Conservation (phyloP, 2,329 filamentous ascomycete genomes). For the Aspergillus quadrilineatus region DNA sequence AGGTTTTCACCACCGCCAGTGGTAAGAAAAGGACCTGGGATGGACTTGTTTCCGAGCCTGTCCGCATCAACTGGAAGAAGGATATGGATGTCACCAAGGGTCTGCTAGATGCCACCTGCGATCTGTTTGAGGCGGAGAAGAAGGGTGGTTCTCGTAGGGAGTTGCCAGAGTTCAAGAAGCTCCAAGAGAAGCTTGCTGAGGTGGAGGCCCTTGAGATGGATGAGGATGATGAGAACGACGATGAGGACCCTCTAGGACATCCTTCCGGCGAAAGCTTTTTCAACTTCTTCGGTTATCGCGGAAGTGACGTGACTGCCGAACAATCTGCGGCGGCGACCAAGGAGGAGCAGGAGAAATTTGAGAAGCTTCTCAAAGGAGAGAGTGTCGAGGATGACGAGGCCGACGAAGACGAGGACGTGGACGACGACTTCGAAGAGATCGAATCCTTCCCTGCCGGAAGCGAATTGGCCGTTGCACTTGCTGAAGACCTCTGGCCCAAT, state of each 20-base stretch:
- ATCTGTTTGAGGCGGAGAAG: conserved; percentile 66
- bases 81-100: conserved; percentile 82
- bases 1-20: conserved; percentile 43
- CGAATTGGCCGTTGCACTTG: conserved; percentile 73
- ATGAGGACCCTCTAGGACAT: conserved; percentile 45
- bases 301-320: conserved; percentile 67
- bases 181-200: conserved; percentile 52
- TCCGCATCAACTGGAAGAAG: conserved; percentile 83
- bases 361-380: conserved; percentile 51
- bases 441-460: conserved; percentile 90
- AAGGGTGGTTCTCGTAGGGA: conserved; percentile 50
- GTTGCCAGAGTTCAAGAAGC: conserved; percentile 53
- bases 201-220: conserved; percentile 36
- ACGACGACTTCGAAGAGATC: conserved; percentile 65
- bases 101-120: conserved; percentile 69
- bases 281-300: conserved; percentile 80
- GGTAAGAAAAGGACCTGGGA: conserved; percentile 60
- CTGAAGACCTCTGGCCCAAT: conserved; percentile 84
- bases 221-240: conserved; percentile 32
- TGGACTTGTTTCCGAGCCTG: conserved; percentile 83
- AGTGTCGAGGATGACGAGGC: conserved; percentile 47
- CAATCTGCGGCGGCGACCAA: conserved; percentile 65
- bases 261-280: conserved; percentile 77
- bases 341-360: conserved; percentile 60
- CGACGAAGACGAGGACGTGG: conserved; percentile 54